These are phyloP conservation scores for Phytophthora uliginosa DNA, from an alignment of 352 stramenopile species.

Conservation along the genomic window DNA sequence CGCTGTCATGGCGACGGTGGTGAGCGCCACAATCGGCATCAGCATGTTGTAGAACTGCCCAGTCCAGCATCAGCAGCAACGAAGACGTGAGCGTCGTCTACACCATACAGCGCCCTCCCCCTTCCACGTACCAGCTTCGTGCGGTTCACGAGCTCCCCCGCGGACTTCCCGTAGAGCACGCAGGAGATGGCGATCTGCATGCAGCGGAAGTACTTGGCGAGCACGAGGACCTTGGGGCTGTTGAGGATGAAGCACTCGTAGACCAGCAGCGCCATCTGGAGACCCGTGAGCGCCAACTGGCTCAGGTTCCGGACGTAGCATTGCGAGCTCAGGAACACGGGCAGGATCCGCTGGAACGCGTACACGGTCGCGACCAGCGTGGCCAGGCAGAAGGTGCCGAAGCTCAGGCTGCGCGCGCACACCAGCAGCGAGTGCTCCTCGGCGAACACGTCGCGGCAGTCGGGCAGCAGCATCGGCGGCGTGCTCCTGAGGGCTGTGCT, in stretches of 20 bases:
- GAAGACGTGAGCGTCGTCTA: background rate
- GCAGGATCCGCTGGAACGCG: conserved; percentile 61
- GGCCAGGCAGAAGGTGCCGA: conserved; percentile 64
- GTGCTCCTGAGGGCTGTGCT: background rate
- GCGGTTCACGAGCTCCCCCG: conserved; percentile 68
- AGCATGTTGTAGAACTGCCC: conserved; percentile 63
- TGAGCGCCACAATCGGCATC: conserved; percentile 55
- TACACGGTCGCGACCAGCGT: conserved; percentile 58
- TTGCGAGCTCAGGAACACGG: conserved; percentile 61
- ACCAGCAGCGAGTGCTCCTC: conserved; percentile 49
- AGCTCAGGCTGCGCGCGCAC: conserved; percentile 71
- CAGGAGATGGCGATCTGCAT: conserved; percentile 78
- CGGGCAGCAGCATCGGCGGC: conserved; percentile 48
- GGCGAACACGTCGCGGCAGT: conserved; percentile 58
- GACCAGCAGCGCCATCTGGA: conserved; percentile 76
- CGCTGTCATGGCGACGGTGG: conserved; percentile 66
- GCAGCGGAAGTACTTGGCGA: conserved; percentile 78
- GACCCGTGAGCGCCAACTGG: conserved; percentile 64
- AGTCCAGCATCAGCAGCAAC: conserved; percentile 2
- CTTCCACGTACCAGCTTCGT: conserved; percentile 37
- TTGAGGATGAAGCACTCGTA: conserved; percentile 73
- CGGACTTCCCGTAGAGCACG: conserved; percentile 74
- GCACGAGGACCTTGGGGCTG: conserved; percentile 68
- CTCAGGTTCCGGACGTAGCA: conserved; percentile 72
- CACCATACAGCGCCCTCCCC: background rate